Base-by-base conservation (phyloP, 2,329 filamentous ascomycete genomes). In the Apiospora arundinis region DNA sequence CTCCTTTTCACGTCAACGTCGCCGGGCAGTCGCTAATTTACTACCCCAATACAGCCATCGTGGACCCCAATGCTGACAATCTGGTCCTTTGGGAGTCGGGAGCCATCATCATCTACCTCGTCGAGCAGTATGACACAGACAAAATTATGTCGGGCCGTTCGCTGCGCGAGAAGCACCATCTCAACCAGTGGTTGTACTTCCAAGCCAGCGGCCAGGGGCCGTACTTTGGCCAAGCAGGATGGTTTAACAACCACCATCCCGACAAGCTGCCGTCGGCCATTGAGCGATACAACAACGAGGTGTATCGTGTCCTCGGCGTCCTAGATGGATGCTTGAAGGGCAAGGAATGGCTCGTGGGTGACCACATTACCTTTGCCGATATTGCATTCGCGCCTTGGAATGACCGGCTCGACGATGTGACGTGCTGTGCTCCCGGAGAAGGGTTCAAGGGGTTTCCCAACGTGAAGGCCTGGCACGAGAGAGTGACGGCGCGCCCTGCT, bases 101-200 rank as follows among this genome's bases (percentile, higher is more conserved):
- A 23, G 85, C 86, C 25, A 86, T 87, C 75, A 73, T 88, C 71
- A 80, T 84, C 71, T 88, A 87, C 72, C 75, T 87, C 12, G 73
- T 83, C 69, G 81, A 83, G 46, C 77, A 74, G 18, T 87, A 86
- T 77, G 84, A 87, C 78, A 82, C 75, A 49, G 74, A 81, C 4
- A 74, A 80, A 63, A 82, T 78, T 68, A 72, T 86, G 65, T 81
- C 78, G 72, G 85, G 83, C 76, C 23, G 23, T 9, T 28, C 23
- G 4, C 72, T 76, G 6, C 68, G 70, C 7, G 80, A 83, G 68
- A 77, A 80, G 60, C 79, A 79, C 69, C 77, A 75, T 14, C 75
- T 80, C 42, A 79, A 81, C 70, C 82, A 85, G 75, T 87, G 81
- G 79, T 77, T 85, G 23, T 77, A 78, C 75, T 86, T 83, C 76